Base-by-base conservation (phyloP, 2,329 filamentous ascomycete species). In the Venturia nashicola region DNA sequence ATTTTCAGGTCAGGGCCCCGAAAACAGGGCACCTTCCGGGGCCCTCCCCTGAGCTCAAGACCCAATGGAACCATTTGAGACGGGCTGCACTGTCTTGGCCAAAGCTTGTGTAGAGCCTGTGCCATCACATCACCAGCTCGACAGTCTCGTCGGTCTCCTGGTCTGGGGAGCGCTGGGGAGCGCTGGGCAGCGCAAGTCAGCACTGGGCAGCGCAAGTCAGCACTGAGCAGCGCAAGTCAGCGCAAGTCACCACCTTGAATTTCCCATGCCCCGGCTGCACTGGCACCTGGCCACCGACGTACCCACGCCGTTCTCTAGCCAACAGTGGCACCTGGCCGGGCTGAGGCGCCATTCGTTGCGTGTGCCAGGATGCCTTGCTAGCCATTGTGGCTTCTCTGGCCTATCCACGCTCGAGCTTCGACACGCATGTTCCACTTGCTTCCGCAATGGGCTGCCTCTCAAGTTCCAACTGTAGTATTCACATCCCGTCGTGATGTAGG, bases 371-470 rank as follows among this genome's bases (percentile, higher is more conserved):
- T 20, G 27, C 51, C 27, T 36, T 57, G 32, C 27, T n/a, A n/a
- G 14, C 14, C 39, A 2, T 18, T 57, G 51, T 57, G 51, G 48
- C 20, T 32, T 9, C n/a, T n/a, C 51, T 57, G 51, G 32, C 51
- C 51, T 36, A 57, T 57, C 51, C 14, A 57, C 51, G 51, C n/a
- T 57, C 51, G 51, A 34, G 27, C 51, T 14, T 18, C 51, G 14
- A 57, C 51, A 57, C 51, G 32, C 46, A 16, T 57, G 51, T 57
- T 32, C 51, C 51, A 18, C 51, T n/a, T 9, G 51, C 51, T 36
- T 57, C 51, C 36, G 51, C 51, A 57, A 57, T 57, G 51, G 51
- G 51, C 51, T n/a, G 51, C 51, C 51, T 36, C 18, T n/a, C n/a
- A n/a, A n/a, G n/a, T n/a, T n/a, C 27, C 51, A 57, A 36, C 51